Evolutionary conservation across 2,329 filamentous ascomycete genomes (phyloP).

Genomic region (Penicillium frequentans): DNA sequence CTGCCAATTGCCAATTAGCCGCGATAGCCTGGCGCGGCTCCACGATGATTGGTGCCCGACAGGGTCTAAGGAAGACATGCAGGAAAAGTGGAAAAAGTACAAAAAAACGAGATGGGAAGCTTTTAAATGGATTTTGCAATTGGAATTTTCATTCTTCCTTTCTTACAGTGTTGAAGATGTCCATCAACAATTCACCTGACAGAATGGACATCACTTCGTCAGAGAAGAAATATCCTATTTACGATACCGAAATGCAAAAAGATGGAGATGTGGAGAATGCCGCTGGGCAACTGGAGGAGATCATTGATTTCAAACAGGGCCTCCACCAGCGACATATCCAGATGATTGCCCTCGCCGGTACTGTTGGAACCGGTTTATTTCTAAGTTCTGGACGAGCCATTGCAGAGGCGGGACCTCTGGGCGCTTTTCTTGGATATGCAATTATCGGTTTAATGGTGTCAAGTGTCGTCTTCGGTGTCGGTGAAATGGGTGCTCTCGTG

Average conservation of each 20-base stretch:
- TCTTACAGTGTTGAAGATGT: neutral
- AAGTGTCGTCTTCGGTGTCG: constrained; percentile 35
- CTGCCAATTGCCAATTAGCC: constrained; percentile 1
- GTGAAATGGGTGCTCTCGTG: constrained; percentile 39
- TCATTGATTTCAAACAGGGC: constrained; percentile 23
- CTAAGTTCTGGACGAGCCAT: constrained; percentile 37
- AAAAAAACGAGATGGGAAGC: neutral
- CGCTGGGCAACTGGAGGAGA: constrained; percentile 22
- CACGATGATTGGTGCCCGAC: constrained; percentile 10
- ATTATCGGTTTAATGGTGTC: constrained; percentile 37
- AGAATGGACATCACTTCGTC: constrained; percentile 1
- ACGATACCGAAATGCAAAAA: constrained; percentile 11
- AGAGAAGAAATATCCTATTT: constrained; percentile 5
- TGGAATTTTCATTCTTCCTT: neutral
- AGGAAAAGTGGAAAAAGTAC: constrained; percentile 3
- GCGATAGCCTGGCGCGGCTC: neutral
- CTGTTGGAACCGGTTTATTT: constrained; percentile 40
- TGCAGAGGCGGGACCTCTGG: constrained; percentile 32
- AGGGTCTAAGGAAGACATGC: constrained; percentile 1
- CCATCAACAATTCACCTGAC: neutral
- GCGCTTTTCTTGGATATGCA: constrained; percentile 38
- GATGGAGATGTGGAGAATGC: constrained; percentile 19
- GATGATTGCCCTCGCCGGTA: constrained; percentile 41
- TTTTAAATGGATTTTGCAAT: neutral
- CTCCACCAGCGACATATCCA: constrained; percentile 36